Base-by-base conservation (phyloP, 129 eudicot species). In the Chrysanthemum makinoi region DNA sequence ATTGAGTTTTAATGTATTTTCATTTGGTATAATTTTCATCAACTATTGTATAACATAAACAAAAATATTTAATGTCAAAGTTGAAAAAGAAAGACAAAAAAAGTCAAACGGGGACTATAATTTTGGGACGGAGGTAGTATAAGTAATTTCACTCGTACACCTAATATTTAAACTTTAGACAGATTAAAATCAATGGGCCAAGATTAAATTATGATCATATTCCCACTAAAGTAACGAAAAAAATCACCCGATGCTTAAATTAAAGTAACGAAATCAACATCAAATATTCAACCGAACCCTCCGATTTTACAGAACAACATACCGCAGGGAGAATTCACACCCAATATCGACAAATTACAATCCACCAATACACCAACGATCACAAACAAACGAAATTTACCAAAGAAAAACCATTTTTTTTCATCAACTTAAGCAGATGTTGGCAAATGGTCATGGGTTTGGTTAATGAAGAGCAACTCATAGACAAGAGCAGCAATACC, bases 401-500 rank as follows among this genome's bases (percentile, higher is more conserved):
- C 1, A 44, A 66, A 65, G 6, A 28, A 51, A 58, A 15, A 24
- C 20, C 13, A 11, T 5, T 1, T 15, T 0, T 43, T 58, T 51
- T 68, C 39, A 48, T 47, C 14, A 75, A 44, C 53, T 48, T 78
- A 74, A 19, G 62, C 79, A 50, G 82, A 67, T 67, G 89, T 65
- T 35, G 89, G 84, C 78, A 85, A 71, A 68, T 85, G 89, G 12
- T 75, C 89, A 64, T 85, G 89, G 44, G 84, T 78, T 33, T 75
- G 82, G 75, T 66, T 81, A 10, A 81, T 85, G 75, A 85, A 85
- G 70, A 82, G 71, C 56, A 61, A 4, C 55, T 86, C 91, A 67
- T 82, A 86, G 44, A 86, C 56, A 28, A 80, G 77, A 17, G 86
- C 89, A 55, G 89, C 86, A 71, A 86, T 72, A 51, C 85, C 91